Percentiles rank a stretch among this genome's conserved stretches.
Conservation (phyloP, 257 asterid genomes). For the Cynanchum wilfordii region DNA sequence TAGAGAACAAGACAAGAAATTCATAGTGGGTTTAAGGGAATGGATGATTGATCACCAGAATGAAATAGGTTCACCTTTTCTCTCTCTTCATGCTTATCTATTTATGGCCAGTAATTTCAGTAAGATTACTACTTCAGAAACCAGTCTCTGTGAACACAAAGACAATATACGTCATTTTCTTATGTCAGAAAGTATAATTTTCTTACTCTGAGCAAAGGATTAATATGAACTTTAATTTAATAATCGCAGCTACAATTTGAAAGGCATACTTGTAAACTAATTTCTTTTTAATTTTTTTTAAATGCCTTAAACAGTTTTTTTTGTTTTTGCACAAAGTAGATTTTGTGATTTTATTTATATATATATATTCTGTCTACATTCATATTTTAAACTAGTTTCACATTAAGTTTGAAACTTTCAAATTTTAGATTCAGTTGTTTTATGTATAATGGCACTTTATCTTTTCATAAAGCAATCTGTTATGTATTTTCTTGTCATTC, state of each 20-base stretch:
- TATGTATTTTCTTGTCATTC: not conserved
- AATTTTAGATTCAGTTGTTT: not conserved
- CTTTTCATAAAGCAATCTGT: not conserved
- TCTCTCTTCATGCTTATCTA: conserved; percentile 6
- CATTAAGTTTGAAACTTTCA: not conserved
- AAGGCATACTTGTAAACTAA: not conserved
- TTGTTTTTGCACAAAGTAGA: not conserved
- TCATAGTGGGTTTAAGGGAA: conserved; percentile 34
- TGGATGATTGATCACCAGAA: conserved; percentile 42
- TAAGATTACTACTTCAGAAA: not conserved
- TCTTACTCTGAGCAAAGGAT: not conserved
- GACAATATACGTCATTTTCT: not conserved
- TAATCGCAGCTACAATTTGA: not conserved
- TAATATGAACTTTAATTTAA: not conserved
- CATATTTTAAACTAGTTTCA: not conserved
- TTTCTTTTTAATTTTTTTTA: not conserved
- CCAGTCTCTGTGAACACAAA: not conserved
- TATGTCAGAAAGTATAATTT: not conserved
- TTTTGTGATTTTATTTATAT: not conserved
- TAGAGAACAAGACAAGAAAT: conserved; percentile 46
- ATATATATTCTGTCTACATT: not conserved
- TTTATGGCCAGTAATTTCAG: not conserved
- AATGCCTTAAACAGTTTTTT: not conserved
- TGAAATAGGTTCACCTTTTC: conserved; percentile 30
- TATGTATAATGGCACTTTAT: not conserved